These are phyloP conservation scores for Aspergillus neotritici DNA, from an alignment of 2,329 filamentous ascomycete genomes.

Conservation along the genomic window DNA sequence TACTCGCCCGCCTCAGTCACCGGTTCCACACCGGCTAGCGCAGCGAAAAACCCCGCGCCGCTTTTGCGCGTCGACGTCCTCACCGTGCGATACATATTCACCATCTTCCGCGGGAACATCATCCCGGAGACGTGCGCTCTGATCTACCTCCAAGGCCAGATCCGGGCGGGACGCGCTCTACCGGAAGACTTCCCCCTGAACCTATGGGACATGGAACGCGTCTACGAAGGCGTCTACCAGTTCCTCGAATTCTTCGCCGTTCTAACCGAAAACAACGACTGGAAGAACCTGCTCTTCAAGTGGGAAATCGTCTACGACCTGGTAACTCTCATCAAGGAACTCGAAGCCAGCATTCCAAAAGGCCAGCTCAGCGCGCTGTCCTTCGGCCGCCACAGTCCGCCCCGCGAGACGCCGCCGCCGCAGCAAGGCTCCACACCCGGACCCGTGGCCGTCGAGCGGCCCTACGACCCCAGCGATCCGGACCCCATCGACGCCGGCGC, in stretches of 20 bases:
- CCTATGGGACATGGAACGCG: slow-evolving; percentile 94
- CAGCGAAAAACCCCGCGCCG: slow-evolving; percentile 53
- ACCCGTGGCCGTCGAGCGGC: slow-evolving; percentile 56
- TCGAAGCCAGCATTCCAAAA: slow-evolving; percentile 83
- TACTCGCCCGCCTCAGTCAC: slow-evolving; percentile 45
- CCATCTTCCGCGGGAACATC: slow-evolving; percentile 84
- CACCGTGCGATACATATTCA: slow-evolving; percentile 83
- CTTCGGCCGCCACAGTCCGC: slow-evolving; percentile 27
- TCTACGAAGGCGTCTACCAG: slow-evolving; percentile 89
- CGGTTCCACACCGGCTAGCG: slow-evolving; percentile 48
- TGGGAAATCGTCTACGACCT: slow-evolving; percentile 91
- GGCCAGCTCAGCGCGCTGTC: slow-evolving; percentile 55
- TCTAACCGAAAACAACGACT: slow-evolving; percentile 75
- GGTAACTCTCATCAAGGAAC: slow-evolving; percentile 75
- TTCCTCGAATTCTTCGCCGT: slow-evolving; percentile 92
- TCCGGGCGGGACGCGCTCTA: slow-evolving; percentile 67
- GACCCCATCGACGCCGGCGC: slow-evolving; percentile 39
- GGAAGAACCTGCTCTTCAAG: slow-evolving; percentile 77
- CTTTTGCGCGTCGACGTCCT: slow-evolving; percentile 54
- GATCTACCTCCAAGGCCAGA: slow-evolving; percentile 88
- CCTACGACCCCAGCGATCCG: slow-evolving; percentile 51
- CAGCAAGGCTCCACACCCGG: slow-evolving; percentile 29
- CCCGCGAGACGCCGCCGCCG: slow-evolving; percentile 26
- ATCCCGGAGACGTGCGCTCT: slow-evolving; percentile 92
- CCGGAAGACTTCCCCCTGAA: slow-evolving; percentile 89